phyloP scores from a whole-genome alignment of 2,329 filamentous ascomycete species.

The Trichophyton mentagrophytes region DNA sequence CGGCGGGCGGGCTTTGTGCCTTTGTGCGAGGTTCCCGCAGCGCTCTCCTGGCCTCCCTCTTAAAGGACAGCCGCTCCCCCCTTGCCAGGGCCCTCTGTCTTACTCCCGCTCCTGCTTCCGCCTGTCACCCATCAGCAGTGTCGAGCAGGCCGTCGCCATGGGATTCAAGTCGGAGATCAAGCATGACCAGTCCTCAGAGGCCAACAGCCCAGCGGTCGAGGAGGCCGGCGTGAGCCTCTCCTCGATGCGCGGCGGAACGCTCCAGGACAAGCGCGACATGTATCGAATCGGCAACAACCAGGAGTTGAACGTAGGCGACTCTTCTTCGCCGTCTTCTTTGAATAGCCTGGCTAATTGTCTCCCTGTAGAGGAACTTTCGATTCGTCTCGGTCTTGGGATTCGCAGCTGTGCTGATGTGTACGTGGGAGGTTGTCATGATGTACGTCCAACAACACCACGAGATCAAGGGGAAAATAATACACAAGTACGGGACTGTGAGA shows the following conservation, averaged over 20 bases:
- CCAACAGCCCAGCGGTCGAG: neutral
- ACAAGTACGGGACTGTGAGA: neutral
- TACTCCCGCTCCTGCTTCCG: neutral
- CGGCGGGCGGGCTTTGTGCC: neutral
- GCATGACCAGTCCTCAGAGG: neutral
- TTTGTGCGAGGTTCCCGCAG: neutral
- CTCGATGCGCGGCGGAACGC: slow-evolving; percentile 15
- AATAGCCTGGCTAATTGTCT: neutral
- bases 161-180: neutral
- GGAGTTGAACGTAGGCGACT: slow-evolving; percentile 19
- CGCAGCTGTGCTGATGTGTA: slow-evolving; percentile 20
- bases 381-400: slow-evolving; percentile 26
- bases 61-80: neutral
- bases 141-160: neutral
- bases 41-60: neutral
- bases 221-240: neutral
- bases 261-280: slow-evolving; percentile 24
- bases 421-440: slow-evolving; percentile 12
- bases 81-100: neutral
- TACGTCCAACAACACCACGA: neutral
- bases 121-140: neutral
- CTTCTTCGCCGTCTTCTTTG: no score
- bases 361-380: slow-evolving; percentile 22
- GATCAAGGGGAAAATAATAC: neutral
- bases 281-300: slow-evolving; percentile 23